Percentiles rank a stretch among this genome's conserved stretches.
These are phyloP conservation scores for Acidomyces sp. DNA, from an alignment of 495 filamentous ascomycete genomes.

Conservation along the genomic window DNA sequence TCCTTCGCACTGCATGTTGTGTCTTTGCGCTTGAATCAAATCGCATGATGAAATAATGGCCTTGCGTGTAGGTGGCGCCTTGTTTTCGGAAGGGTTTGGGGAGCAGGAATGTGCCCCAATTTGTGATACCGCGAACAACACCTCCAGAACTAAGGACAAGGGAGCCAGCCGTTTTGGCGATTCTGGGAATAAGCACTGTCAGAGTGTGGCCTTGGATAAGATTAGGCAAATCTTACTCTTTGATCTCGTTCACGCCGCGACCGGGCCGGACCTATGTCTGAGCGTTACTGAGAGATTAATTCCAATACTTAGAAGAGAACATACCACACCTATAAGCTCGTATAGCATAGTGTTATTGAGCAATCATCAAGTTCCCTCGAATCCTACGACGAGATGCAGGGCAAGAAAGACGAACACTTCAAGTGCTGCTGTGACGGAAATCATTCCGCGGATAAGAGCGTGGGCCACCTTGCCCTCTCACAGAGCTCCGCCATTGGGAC, in stretches of 20 bases:
- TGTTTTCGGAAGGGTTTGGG: constrained; percentile 59
- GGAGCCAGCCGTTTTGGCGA: constrained; percentile 73
- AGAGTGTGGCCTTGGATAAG: constrained; percentile 1
- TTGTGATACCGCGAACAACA: constrained; percentile 80
- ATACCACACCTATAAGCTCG: constrained; percentile 88
- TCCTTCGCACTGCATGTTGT: constrained; percentile 59
- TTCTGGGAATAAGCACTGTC: constrained; percentile 40
- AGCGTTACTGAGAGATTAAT: constrained; percentile 1
- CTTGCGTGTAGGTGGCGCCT: constrained; percentile 63
- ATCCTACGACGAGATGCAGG: background rate
- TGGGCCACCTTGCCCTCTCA: too few species aligned
- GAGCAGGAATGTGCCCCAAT: constrained; percentile 85
- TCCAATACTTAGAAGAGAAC: constrained; percentile 22
- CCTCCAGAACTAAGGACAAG: constrained; percentile 74
- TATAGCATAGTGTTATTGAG: constrained; percentile 62
- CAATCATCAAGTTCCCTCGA: background rate
- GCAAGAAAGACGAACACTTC: too few species aligned
- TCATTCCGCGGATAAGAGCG: too few species aligned
- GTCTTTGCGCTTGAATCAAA: constrained; percentile 63
- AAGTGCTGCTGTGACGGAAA: too few species aligned
- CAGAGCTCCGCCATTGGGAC: background rate
- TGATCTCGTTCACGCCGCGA: constrained; percentile 68
- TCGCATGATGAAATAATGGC: constrained; percentile 96
- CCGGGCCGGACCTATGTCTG: constrained; percentile 66
- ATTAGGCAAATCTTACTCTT: constrained; percentile 52